Conservation (phyloP, 306 rosid species). For the Malus asiatica region DNA sequence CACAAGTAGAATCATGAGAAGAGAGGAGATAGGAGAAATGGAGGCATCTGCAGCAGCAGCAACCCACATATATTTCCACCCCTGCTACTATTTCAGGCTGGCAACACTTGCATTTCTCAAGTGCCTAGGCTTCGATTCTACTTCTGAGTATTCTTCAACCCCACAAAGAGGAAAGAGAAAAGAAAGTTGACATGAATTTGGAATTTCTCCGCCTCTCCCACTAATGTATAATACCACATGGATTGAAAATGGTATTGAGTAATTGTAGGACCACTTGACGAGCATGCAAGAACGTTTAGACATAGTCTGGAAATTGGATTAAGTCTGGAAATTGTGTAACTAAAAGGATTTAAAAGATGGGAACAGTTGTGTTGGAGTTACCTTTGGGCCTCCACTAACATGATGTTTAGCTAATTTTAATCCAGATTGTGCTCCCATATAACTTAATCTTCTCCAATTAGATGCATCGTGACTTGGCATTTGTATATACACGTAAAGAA, state of each 20-base stretch:
- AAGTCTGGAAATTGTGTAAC: neutral
- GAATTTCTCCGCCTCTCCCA: neutral
- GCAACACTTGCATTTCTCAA: constrained; percentile 75
- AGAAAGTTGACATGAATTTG: constrained; percentile 24
- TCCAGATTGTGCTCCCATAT: too few relatives aligned
- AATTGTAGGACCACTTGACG: neutral
- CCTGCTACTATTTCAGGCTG: constrained; percentile 56
- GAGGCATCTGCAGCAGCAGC: constrained; percentile 29
- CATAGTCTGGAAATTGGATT: neutral
- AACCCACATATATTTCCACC: constrained; percentile 33
- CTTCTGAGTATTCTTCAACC: constrained; percentile 34
- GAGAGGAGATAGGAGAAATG: constrained; percentile 33
- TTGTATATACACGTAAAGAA: too few relatives aligned
- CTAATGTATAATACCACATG: neutral
- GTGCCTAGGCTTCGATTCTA: constrained; percentile 67
- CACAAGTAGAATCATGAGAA: constrained; percentile 38
- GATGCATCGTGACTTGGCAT: too few relatives aligned
- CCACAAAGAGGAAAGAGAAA: constrained; percentile 30
- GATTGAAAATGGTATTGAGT: too few relatives aligned
- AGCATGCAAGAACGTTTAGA: neutral
- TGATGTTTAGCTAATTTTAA: neutral
- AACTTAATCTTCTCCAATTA: too few relatives aligned
- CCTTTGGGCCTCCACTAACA: neutral
- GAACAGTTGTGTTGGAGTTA: neutral
- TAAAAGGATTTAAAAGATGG: neutral